Evolutionary conservation across 2,329 filamentous ascomycete genomes (phyloP).

Genomic region (Sarocladium oryzae): DNA sequence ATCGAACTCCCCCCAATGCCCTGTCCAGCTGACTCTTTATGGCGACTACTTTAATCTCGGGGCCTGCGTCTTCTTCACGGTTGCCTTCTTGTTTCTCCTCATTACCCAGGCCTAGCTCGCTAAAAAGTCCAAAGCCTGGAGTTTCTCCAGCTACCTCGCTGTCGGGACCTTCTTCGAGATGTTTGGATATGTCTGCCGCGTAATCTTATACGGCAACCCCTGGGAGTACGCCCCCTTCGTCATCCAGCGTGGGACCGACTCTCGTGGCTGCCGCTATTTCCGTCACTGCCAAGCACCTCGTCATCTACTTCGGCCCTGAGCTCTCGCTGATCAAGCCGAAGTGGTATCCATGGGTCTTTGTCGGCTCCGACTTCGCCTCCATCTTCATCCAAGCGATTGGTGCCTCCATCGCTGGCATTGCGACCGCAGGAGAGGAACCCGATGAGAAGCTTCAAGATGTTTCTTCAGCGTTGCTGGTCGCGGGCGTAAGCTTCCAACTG

Average conservation of each 20-base stretch:
- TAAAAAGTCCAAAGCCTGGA: constrained; percentile 30
- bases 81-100: constrained; percentile 25
- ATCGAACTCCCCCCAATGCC: constrained; percentile 16
- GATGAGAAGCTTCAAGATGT: constrained; percentile 10
- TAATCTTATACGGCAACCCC: constrained; percentile 32
- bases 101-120: constrained; percentile 27
- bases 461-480: constrained; percentile 16
- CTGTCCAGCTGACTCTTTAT: constrained; percentile 19
- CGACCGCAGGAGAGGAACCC: background rate
- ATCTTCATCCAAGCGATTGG: constrained; percentile 20
- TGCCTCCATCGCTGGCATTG: constrained; percentile 12
- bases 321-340: constrained; percentile 32
- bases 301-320: constrained; percentile 33
- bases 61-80: constrained; percentile 26
- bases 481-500: constrained; percentile 20
- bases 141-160: constrained; percentile 26
- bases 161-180: constrained; percentile 33
- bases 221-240: constrained; percentile 33
- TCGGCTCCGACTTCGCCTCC: constrained; percentile 40
- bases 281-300: constrained; percentile 38
- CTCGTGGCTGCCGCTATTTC: constrained; percentile 40
- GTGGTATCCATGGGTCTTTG: constrained; percentile 43
- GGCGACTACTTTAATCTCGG: constrained; percentile 19
- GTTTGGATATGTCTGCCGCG: constrained; percentile 34
- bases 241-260: constrained; percentile 34